Base-by-base conservation (phyloP, 305 asterid genomes). In the Fraxinus angustifolia region DNA sequence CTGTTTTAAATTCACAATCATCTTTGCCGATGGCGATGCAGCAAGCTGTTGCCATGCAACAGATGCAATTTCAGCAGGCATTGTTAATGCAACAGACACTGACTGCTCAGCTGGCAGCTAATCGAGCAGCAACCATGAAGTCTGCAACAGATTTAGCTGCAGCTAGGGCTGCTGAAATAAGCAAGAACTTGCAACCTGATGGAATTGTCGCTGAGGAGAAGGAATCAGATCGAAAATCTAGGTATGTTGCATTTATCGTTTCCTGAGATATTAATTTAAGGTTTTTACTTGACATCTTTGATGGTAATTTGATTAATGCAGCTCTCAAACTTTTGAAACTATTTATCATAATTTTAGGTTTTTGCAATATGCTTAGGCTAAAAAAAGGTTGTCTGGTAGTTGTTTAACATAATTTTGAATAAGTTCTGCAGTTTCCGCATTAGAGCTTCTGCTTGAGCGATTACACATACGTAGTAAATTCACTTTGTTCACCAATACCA, bases 61-160 rank as follows among this genome's bases (percentile, higher is more conserved):
- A 95, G 90, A 93, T 94, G 98, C 99, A 96, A 84, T 96, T 96
- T 89, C 99, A 94, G 89, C 98, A 94, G 89, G 93, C 98, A 80
- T 90, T 96, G 77, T 80, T 96, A 83, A 88, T 96, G 97, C 99
- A 96, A 83, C 98, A 96, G 89, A 87, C 98, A 74, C 8, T 94
- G 85, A 89, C 95, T 62, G 93, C 94, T 1, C 98, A 94, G 81
- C 99, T 94, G 89, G 98, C 98, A 67, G 99, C 98, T 82, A 96
- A 88, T 77, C 91, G 98, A 81, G 97, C 93, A 76, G 99, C 99
- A 82, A 94, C 91, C 75, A 93, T 96, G 98, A 96, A 96, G 87
- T 86, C 93, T 87, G 97, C 99, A 33, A 94, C 99, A 53, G 97
- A 94, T 68, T 85, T 96, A 85, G 99, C 99, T 19, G 99, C 99